Evolutionary conservation across 164 flowering plant species (phyloP).

Genomic region (Berberis thunbergii): DNA sequence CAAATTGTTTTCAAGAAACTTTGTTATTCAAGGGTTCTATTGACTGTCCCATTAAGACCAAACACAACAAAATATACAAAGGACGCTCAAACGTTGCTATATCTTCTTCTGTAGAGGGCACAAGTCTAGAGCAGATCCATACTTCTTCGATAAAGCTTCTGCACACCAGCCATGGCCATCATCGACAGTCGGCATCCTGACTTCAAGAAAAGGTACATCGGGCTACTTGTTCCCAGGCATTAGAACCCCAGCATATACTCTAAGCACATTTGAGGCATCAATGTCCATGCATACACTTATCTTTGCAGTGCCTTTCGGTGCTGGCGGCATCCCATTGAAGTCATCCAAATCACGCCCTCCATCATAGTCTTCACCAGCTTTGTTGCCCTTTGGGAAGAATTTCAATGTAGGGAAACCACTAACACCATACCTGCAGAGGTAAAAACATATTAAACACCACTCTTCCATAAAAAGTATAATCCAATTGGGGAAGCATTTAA

Average conservation of each 20-base stretch:
- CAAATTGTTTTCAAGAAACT: too few species aligned
- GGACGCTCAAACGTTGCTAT: conserved; percentile 2
- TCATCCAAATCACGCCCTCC: too few species aligned
- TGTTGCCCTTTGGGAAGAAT: too few species aligned
- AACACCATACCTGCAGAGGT: too few species aligned
- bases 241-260: conserved; percentile 62
- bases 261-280: conserved; percentile 62
- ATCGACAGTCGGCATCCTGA: conserved; percentile 82
- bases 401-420: too few species aligned
- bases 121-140: conserved; percentile 54
- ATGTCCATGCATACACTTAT: conserved; percentile 82
- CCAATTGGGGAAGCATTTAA: too few species aligned
- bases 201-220: conserved; percentile 55
- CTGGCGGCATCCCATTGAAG: conserved; percentile 82
- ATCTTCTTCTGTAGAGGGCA: conserved; percentile 39
- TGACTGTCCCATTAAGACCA: too few species aligned
- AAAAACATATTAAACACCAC: too few species aligned
- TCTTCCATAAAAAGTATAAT: too few species aligned
- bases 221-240: conserved; percentile 40
- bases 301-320: conserved; percentile 69
- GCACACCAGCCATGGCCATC: conserved; percentile 98
- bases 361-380: too few species aligned
- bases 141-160: conserved; percentile 48
- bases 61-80: too few species aligned
- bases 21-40: too few species aligned